Evolutionary conservation across 495 filamentous ascomycete species (phyloP).

Genomic region (Aspergillus wentii): DNA sequence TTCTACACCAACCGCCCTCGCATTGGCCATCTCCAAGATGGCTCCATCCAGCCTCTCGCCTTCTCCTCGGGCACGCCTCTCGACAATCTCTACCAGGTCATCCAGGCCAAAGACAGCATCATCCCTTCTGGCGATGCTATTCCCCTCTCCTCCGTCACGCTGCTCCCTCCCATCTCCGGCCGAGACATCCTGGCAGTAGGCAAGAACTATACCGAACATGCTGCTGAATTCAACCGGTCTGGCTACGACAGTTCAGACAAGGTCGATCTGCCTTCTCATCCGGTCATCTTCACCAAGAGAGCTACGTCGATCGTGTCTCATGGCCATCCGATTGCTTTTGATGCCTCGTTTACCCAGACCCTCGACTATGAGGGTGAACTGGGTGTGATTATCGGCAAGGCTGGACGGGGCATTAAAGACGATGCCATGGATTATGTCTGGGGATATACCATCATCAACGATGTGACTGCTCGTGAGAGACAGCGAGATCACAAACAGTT

Average conservation of each 20-base stretch:
- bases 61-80: slow-evolving; percentile 40
- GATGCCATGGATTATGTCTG: slow-evolving; percentile 59
- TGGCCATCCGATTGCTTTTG: slow-evolving; percentile 37
- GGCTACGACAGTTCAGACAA: slow-evolving; percentile 44
- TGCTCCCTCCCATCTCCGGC: slow-evolving; percentile 38
- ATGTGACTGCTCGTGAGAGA: slow-evolving; percentile 66
- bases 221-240: slow-evolving; percentile 38
- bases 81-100: slow-evolving; percentile 40
- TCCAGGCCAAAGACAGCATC: too few relatives aligned
- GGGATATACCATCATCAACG: slow-evolving; percentile 65
- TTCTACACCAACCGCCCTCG: too few relatives aligned
- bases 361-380: slow-evolving; percentile 69
- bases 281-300: slow-evolving; percentile 48
- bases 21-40: slow-evolving; percentile 37
- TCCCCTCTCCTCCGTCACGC: slow-evolving; percentile 23
- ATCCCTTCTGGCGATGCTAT: too few relatives aligned
- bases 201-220: slow-evolving; percentile 51
- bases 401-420: slow-evolving; percentile 54
- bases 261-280: slow-evolving; percentile 38
- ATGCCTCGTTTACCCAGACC: background rate
- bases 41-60: slow-evolving; percentile 38
- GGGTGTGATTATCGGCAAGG: slow-evolving; percentile 61
- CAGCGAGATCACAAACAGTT: slow-evolving; percentile 58
- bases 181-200: slow-evolving; percentile 45
- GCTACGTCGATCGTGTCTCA: slow-evolving; percentile 43